Evolutionary conservation across 805 yeast species (phyloP).

Genomic region (Zygoascus flipseniorum): DNA sequence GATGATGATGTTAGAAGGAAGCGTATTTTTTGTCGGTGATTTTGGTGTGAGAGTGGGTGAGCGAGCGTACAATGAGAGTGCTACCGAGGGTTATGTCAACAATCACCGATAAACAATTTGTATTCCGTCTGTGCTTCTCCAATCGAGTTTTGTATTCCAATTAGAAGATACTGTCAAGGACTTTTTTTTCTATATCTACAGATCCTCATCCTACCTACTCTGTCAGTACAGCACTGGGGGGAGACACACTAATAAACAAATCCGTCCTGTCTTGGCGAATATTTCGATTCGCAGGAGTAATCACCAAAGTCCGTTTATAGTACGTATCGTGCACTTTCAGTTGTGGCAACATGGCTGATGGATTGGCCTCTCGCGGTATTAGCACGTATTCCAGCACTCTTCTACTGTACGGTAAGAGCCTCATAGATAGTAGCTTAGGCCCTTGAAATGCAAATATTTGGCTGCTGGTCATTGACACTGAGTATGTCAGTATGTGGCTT

Average conservation of each 20-base stretch:
- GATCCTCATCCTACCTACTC: too few relatives aligned
- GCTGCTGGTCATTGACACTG: slow-evolving; percentile 37
- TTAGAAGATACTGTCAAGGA: too few relatives aligned
- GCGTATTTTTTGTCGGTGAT: too few relatives aligned
- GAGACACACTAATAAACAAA: not conserved
- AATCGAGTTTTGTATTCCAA: too few relatives aligned
- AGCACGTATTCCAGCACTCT: slow-evolving; percentile 26
- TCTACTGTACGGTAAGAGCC: slow-evolving; percentile 57
- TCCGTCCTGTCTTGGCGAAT: slow-evolving; percentile 11
- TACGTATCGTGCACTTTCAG: slow-evolving; percentile 60
- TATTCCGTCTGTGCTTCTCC: too few relatives aligned
- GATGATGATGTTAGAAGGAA: too few relatives aligned
- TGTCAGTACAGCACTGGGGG: too few relatives aligned
- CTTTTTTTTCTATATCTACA: too few relatives aligned
- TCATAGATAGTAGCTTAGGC: slow-evolving; percentile 26
- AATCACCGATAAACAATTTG: too few relatives aligned
- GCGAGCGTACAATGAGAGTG: too few relatives aligned
- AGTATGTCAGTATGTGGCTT: slow-evolving; percentile 54
- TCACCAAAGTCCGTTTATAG: slow-evolving; percentile 55
- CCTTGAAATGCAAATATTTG: slow-evolving; percentile 34
- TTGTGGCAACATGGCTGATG: slow-evolving; percentile 39
- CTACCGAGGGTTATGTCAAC: too few relatives aligned
- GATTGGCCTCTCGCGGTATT: slow-evolving; percentile 17
- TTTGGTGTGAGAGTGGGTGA: too few relatives aligned
- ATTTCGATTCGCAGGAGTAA: slow-evolving; percentile 31